phyloP scores from a whole-genome alignment of 805 yeast species.

The Kockiozyma suomiensis region DNA sequence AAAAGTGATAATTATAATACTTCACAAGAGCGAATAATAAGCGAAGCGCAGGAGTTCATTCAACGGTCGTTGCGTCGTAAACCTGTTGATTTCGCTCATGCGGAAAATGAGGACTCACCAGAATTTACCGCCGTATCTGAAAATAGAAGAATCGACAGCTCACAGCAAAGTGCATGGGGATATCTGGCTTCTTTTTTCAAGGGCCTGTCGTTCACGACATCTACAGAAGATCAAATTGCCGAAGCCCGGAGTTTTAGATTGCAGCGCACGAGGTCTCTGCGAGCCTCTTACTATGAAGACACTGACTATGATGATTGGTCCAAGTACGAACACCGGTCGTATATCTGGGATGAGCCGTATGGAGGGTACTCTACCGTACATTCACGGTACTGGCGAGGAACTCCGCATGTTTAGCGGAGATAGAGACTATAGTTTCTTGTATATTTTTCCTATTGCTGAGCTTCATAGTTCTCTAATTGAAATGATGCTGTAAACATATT shows the following conservation, averaged over 20 bases:
- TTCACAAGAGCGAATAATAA: not conserved
- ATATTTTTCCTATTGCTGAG: not conserved
- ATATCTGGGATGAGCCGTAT: slow-evolving; percentile 12
- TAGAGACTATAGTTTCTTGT: not conserved
- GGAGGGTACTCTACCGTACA: slow-evolving; percentile 8
- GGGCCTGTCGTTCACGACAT: not conserved
- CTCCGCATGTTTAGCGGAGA: not conserved
- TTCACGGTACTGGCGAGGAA: slow-evolving; percentile 4
- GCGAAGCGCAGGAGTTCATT: slow-evolving; percentile 1
- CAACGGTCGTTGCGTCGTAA: not conserved
- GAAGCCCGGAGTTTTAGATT: not conserved
- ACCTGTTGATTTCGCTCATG: not conserved
- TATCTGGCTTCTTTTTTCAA: not conserved
- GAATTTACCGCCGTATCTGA: not conserved
- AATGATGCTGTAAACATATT: no score
- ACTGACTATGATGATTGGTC: not conserved
- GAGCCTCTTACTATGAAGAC: not conserved
- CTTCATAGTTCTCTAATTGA: no score
- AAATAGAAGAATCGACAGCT: not conserved
- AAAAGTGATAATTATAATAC: not conserved
- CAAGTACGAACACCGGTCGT: not conserved
- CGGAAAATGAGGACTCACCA: not conserved
- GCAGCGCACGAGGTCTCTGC: not conserved
- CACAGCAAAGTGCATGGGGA: not conserved
- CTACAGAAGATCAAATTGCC: not conserved